phyloP scores from a whole-genome alignment of 2,329 filamentous ascomycete genomes.

The Claviceps digitariae region DNA sequence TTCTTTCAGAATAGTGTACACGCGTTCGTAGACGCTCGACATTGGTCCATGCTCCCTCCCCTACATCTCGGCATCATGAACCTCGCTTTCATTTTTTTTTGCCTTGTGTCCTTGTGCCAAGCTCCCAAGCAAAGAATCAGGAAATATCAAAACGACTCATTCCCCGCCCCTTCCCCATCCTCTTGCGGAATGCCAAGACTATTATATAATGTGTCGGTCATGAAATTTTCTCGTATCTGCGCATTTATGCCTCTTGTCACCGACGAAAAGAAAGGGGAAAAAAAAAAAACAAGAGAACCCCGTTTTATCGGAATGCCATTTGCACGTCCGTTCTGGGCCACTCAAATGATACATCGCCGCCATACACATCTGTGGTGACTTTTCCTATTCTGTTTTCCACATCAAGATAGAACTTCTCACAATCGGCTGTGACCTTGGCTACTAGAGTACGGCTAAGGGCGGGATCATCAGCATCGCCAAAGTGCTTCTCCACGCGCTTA shows the following conservation, averaged over 20 bases:
- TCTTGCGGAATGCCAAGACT: neutral
- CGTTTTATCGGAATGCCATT: slow-evolving; percentile 34
- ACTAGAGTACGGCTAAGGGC: slow-evolving; percentile 47
- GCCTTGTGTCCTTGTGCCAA: neutral
- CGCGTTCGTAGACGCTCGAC: slow-evolving; percentile 2
- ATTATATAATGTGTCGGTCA: neutral
- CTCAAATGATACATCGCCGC: slow-evolving; percentile 50
- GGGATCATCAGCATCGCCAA: slow-evolving; percentile 74
- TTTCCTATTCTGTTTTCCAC: slow-evolving; percentile 47
- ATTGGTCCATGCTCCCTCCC: neutral
- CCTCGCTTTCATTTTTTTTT: neutral
- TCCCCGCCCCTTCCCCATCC: too few species aligned
- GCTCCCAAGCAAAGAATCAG: neutral
- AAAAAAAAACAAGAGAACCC: too few species aligned
- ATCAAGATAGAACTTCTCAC: slow-evolving; percentile 48
- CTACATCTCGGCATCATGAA: neutral
- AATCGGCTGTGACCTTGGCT: slow-evolving; percentile 42
- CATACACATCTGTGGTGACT: slow-evolving; percentile 49
- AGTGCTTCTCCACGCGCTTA: slow-evolving; percentile 94
- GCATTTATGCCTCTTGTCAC: neutral
- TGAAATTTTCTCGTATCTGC: neutral
- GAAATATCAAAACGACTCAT: neutral
- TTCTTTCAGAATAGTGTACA: slow-evolving; percentile 2
- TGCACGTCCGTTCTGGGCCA: slow-evolving; percentile 53
- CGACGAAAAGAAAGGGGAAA: too few species aligned